Percentiles rank a stretch among this genome's conserved stretches.
Evolutionary conservation across 2,329 filamentous ascomycete genomes (phyloP).

Genomic region (Talaromyces albobiverticillius): DNA sequence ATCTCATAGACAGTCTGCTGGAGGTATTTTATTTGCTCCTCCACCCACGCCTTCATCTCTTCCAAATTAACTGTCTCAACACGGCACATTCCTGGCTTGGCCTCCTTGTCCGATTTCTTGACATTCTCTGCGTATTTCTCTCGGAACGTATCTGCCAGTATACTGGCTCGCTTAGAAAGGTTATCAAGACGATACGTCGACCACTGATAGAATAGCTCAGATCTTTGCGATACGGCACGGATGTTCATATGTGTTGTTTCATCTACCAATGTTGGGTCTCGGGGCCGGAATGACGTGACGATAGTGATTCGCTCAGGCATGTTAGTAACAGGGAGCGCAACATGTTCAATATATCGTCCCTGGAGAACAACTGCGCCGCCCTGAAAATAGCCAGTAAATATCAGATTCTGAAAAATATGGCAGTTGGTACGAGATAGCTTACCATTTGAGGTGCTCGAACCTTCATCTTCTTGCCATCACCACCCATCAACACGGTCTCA

Average conservation of each 20-base stretch:
- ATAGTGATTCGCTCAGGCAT: slow-evolving; percentile 56
- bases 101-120: slow-evolving; percentile 18
- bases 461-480: background rate
- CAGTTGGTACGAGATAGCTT: background rate
- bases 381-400: too few relatives aligned
- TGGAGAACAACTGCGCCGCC: slow-evolving; percentile 56
- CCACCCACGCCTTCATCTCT: slow-evolving; percentile 24
- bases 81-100: slow-evolving; percentile 22
- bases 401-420: background rate
- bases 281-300: slow-evolving; percentile 57
- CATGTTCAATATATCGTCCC: slow-evolving; percentile 57
- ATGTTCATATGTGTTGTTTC: slow-evolving; percentile 20
- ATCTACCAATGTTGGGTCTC: slow-evolving; percentile 31
- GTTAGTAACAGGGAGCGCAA: slow-evolving; percentile 53
- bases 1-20: slow-evolving; percentile 30
- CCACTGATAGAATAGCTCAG: slow-evolving; percentile 31
- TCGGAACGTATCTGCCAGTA: slow-evolving; percentile 43
- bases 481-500: background rate
- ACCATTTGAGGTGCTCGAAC: background rate
- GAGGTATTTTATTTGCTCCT: slow-evolving; percentile 29
- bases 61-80: slow-evolving; percentile 26
- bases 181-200: slow-evolving; percentile 25
- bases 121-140: slow-evolving; percentile 29
- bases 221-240: slow-evolving; percentile 23
- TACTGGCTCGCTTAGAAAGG: background rate